Base-by-base conservation (phyloP, 352 stramenopile genomes). In the Phytophthora tubulina region DNA sequence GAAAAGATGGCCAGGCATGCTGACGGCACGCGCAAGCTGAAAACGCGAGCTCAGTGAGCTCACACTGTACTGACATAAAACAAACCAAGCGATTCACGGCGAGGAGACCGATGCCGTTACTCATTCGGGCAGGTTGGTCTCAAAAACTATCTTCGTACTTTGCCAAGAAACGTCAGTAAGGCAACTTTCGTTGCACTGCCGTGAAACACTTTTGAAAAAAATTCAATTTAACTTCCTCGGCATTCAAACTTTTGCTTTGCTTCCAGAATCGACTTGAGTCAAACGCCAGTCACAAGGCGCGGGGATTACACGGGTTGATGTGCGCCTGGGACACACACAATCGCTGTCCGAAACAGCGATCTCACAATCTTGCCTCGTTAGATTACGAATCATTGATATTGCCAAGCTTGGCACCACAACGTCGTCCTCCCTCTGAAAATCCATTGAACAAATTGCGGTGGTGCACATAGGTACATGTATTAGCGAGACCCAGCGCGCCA, bases 11-110 rank as follows among this genome's bases (percentile, higher is more conserved):
- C 50, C 14, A 72, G 46, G 39, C 64, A 66, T 44, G 63, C 63
- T 52, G 35, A 38, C 39, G 46, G 54, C 63, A 66, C 57, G n/a
- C 49, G 56, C 50, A 41, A 56, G 33, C 57, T 73, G 65, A 67
- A 72, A 54, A 48, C 45, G 55, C 46, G 13, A 38, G 27, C 0
- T 3, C 32, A 45, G 14, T 45, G 41, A 27, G 21, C 21, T 27
- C 21, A 27, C 21, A 27, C 21, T 27, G 21, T 56, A 72, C 45
- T 56, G 42, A 27, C 21, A 2, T 27, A 27, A 27, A 27, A 27
- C 21, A 56, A 54, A 54, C 31, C 48, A 61, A 66, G 55, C 44
- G 46, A 33, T 58, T 57, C 17, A 15, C 3, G 15, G 21, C n/a
- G 17, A 13, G 52, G 31, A 17, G 52, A 48, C n/a, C 21, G 21